Base-by-base conservation (phyloP, 2,329 filamentous ascomycete genomes). In the Arthroderma uncinatum region DNA sequence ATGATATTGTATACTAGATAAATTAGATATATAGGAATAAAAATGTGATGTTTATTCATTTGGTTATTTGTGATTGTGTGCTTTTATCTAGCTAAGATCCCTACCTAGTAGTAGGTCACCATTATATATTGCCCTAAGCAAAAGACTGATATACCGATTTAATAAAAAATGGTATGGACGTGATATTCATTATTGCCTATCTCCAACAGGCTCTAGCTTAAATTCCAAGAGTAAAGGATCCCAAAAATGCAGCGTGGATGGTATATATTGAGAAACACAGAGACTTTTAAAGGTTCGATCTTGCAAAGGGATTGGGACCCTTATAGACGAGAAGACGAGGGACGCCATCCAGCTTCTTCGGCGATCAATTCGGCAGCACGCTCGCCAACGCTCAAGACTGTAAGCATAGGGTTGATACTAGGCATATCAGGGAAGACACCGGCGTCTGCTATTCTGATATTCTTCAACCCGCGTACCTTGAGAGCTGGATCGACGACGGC, bases 321-420 rank as follows among this genome's bases (percentile, higher is more conserved):
- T 25, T 50, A 50, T 10, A 50, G 55, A 21, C 42, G 55, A 21
- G 36, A 19, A 10, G 53, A 48, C 6, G 34, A 34, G 14, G 48
- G 78, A 68, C 75, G 82, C 83, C 83, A 86, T 19, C 82, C 82
- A 58, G 81, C 86, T 63, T 89, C 83, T 68, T 84, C 78, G 30
- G 85, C 85, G 68, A 95, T 85, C 70, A 95, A 72, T 78, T 95
- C 90, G 0, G 90, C 90, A 4, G 83, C 85, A 58, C 87, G 80
- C 81, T 95, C 90, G 6, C 87, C 90, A 65, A 94, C 82, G 55
- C 82, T 85, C 67, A 95, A 72, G 4, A 95, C 89, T 1, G 89
- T 95, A 67, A 95, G 76, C 90, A 95, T 93, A 59, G 88, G 89
- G 76, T 95, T 95, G 70, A 93, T 86, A 56, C 81, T 86, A 48